These are phyloP conservation scores for Cardiospermum halicacabum DNA, from an alignment of 345 rosid species.

Conservation along the genomic window DNA sequence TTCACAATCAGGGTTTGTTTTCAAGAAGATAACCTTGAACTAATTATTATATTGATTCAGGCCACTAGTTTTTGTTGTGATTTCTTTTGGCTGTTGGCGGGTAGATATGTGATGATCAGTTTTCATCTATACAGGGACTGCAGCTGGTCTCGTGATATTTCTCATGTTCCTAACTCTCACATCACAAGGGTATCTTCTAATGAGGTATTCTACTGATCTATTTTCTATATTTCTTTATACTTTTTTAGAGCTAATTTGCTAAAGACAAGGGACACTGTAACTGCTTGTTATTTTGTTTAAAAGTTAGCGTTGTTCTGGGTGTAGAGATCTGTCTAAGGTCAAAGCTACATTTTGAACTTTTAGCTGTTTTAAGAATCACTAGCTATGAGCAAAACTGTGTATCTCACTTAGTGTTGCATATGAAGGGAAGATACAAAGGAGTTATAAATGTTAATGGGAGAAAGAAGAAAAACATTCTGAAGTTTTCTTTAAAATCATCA, in stretches of 20 bases:
- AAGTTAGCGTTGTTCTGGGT: not conserved
- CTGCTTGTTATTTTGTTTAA: not conserved
- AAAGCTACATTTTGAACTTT: not conserved
- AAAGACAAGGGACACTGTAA: not conserved
- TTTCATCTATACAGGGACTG: slow-evolving; percentile 25
- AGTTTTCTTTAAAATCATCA: too few species aligned
- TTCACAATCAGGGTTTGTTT: slow-evolving; percentile 13
- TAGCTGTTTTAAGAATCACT: slow-evolving; percentile 1
- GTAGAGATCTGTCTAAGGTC: not conserved
- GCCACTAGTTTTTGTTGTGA: not conserved
- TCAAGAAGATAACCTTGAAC: slow-evolving; percentile 14
- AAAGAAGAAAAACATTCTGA: not conserved
- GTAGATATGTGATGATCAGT: not conserved
- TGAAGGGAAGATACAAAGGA: not conserved
- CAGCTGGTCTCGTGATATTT: slow-evolving; percentile 28
- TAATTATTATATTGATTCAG: slow-evolving; percentile 10
- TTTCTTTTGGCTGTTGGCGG: not conserved
- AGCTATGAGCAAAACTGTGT: not conserved
- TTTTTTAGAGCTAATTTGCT: not conserved
- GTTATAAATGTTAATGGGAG: not conserved
- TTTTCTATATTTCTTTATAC: not conserved
- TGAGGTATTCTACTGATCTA: slow-evolving; percentile 38
- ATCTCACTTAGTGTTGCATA: not conserved
- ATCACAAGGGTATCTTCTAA: slow-evolving; percentile 60
- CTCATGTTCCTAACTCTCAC: slow-evolving; percentile 27